Percentiles rank a stretch among this genome's conserved stretches.
Conservation (phyloP, 163 green algal genomes). For the Chloromonas sp. region DNA sequence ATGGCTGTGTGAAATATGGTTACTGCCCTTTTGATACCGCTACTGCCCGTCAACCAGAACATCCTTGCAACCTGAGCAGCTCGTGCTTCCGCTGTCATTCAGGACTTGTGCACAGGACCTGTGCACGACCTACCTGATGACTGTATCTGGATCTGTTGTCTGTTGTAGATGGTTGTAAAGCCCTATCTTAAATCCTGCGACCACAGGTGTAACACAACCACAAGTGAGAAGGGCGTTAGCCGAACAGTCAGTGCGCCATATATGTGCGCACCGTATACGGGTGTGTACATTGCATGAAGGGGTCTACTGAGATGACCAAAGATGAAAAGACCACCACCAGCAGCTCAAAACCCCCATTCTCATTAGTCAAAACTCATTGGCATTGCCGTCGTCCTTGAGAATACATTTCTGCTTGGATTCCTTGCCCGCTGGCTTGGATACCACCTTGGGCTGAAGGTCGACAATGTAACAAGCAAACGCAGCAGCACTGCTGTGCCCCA, state of each 20-base stretch:
- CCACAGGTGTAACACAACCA: not conserved
- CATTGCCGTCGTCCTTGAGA: not conserved
- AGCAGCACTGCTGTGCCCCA: not conserved
- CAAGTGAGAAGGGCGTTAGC: too few species aligned
- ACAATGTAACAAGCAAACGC: not conserved
- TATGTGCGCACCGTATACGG: too few species aligned
- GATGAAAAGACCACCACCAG: too few species aligned
- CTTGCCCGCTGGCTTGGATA: not conserved
- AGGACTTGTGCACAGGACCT: not conserved
- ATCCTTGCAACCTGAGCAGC: not conserved
- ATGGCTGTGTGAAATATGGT: too few species aligned
- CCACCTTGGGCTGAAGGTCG: too few species aligned
- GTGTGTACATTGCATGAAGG: too few species aligned
- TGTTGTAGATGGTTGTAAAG: constrained; percentile 25
- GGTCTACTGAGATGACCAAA: too few species aligned
- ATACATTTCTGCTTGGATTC: not conserved
- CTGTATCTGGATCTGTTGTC: constrained; percentile 14
- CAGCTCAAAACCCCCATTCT: not conserved
- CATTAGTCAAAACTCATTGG: not conserved
- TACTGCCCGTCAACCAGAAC: not conserved
- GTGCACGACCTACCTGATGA: constrained; percentile 1
- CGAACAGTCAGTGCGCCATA: too few species aligned
- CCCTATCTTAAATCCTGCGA: constrained; percentile 42
- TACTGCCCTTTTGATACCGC: too few species aligned
- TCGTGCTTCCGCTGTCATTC: not conserved